Base-by-base conservation (phyloP, 192 early-diverging fungal species). In the Entomortierella chlamydospora region DNA sequence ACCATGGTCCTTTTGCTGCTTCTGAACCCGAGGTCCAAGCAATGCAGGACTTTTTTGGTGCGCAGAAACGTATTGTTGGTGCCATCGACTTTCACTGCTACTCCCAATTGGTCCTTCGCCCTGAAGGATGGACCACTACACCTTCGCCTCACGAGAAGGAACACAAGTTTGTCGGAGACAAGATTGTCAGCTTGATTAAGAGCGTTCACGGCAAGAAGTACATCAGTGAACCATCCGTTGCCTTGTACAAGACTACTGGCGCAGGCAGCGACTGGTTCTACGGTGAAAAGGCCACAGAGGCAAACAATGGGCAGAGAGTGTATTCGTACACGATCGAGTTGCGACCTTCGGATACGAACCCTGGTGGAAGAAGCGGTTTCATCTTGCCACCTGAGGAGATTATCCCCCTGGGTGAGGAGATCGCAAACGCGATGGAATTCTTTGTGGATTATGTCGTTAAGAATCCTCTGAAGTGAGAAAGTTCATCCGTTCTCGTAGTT, bases 321-420 rank as follows among this genome's bases (percentile, higher is more conserved):
- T 89, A 86, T 68, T 78, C 84, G 12, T 87, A 82, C 74, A 85
- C 86, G 18, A 88, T 90, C 49, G 89, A 89, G 78, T 70, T 90
- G 54, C 64, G 89, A 6, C 89, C 87, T 9, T 80, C 73, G 18
- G 65, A 71, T 20, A 69, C 59, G 0, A 60, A 70, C 52, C 69
- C 66, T 33, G 59, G 81, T n/a, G 76, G 76, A 64, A 59, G 71
- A 13, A 80, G 81, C 17, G 89, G 89, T 8, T 90, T 90, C 66
- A 78, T 90, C 61, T 77, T 90, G 28, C 84, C 85, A 18, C 86
- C 87, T 12, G 64, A 66, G 29, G 81, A 88, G 68, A 90, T 90
- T 58, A 73, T 87, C 22, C 87, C 89, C 4, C 72, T 87, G 30
- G 88, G 88, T 8, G 81, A 82, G 57, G 81, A 82, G 61, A 82